Base-by-base conservation (phyloP, 2,329 filamentous ascomycete genomes). In the Apiospora rasikravindrae region DNA sequence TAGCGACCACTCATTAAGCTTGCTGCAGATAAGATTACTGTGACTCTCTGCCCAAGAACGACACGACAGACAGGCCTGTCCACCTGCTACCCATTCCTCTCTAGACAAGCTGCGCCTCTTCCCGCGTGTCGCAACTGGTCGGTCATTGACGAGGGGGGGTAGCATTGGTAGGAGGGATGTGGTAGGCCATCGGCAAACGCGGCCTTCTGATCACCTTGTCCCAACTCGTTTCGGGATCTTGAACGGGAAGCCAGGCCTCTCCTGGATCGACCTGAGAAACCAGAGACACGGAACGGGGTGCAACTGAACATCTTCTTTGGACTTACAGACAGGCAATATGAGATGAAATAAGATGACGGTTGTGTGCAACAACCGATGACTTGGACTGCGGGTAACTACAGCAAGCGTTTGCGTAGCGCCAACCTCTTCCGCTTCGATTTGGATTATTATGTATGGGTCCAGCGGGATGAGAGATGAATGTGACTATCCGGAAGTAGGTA, bases 311-410 rank as follows among this genome's bases (percentile, higher is more conserved):
- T 64, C 29, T 40, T 64, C 33, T 4, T 64, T 64, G 40, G 37
- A 64, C 57, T 64, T 64, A 64, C 57, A 64, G 57, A 64, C 19
- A 24, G 57, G 19, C 57, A 24, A 64, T 13, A 40, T 29, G 53
- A 33, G 26, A 33, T 22, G 10, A n/a, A 13, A 64, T 64, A 10
- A 64, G 57, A 64, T 40, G 57, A 64, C 57, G 57, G 19, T 24
- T 64, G 57, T 40, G 22, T 40, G 57, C 24, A 33, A 64, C 57
- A 40, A 40, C 57, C 57, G 57, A 40, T 37, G 57, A 40, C 19
- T 64, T 64, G 57, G 57, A 24, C 57, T 64, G 57, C 57, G 33
- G 57, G 57, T 64, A 64, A 64, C 57, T 64, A 64, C 57, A 64
- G 57, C 57, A 64, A 64, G 57, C 57, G 33, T 37, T 40, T 64